A percentile compares a stretch with the other conserved stretches of the same genome.
phyloP scores from a whole-genome alignment of 2,329 filamentous ascomycete genomes.

The Pseudogymnoascus destructans region DNA sequence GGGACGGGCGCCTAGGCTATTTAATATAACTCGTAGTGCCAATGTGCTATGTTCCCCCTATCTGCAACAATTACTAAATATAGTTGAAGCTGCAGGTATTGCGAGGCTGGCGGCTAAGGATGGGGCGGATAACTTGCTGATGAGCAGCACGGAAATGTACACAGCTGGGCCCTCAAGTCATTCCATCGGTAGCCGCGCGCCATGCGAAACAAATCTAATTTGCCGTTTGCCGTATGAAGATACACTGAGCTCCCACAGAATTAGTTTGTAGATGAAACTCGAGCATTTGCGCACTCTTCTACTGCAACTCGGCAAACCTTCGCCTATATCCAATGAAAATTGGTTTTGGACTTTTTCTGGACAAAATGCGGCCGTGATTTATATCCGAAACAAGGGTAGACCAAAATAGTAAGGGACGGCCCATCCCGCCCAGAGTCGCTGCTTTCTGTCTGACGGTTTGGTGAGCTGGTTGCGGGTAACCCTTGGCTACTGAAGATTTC shows the following conservation, averaged over 20 bases:
- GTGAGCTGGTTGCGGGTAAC: not conserved
- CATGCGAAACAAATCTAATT: not conserved
- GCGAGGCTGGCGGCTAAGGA: not conserved
- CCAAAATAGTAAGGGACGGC: not conserved
- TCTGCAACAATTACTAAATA: not conserved
- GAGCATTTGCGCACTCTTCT: not conserved
- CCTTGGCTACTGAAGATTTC: not conserved
- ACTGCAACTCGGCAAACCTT: not conserved
- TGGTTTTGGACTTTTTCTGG: not conserved
- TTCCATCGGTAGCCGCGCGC: not conserved
- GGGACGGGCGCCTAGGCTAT: not conserved
- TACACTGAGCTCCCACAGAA: not conserved
- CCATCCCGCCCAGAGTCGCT: not conserved
- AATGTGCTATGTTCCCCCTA: not conserved
- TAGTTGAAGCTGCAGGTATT: not conserved
- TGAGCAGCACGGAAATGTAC: not conserved
- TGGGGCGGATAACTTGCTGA: not conserved
- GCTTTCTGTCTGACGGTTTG: not conserved
- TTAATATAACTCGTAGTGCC: not conserved
- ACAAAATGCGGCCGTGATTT: not conserved
- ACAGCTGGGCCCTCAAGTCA: not conserved
- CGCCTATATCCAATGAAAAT: not conserved
- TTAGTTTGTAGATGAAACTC: not conserved
- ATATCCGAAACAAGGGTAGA: not conserved
- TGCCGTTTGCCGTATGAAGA: not conserved